Evolutionary conservation across 768 basidiomycete species (phyloP), one percentile per base, ranked within the genome.

Genomic region (Lentinula detonsa): DNA sequence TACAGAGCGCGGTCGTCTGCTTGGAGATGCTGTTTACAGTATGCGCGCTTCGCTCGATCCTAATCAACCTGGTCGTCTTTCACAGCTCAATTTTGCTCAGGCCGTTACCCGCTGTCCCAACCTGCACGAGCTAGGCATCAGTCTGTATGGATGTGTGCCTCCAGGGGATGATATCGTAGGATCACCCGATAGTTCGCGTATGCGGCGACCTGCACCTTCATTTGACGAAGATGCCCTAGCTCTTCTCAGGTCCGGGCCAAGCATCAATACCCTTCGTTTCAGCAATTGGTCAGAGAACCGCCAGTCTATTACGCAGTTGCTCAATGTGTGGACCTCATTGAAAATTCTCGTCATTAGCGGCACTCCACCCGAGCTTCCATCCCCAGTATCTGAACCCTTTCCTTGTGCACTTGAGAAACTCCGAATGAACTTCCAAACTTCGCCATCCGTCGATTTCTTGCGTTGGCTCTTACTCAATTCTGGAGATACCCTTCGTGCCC

Each of bases 231-330:
- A 68, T 56, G 85, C 83, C 2, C 70, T 88, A 35, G 71, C 78
- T 16, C 69, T 81, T 46, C 78, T 90, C 55, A 79, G 74, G 57
- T 69, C 79, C 9, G 86, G 83, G n/a, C 84, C 87, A 1, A 68
- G 63, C 49, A 81, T 84, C 63, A 74, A 78, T 34, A 71, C 77
- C 5, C 76, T 91, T 4, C 79, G 81, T 59, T 85, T 91, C 66
- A 81, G 79, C 68, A 90, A 91, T 68, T 90, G 86, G 87, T 85
- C 88, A 10, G 81, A 85, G 63, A 84, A 87, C 67, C 72, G 78
- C 54, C 72, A 81, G 43, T 74, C 80, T 15, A 73, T 90, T 56
- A 73, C 77, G 51, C 85, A 87, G 70, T 79, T 91, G 43, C 81
- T 90, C 63, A 78, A 81, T 56, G 73, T 85, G 59, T 90, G 85